Evolutionary conservation across 768 basidiomycete species (phyloP), one percentile per base, ranked within the genome.

Genomic region (Suillus placidus): DNA sequence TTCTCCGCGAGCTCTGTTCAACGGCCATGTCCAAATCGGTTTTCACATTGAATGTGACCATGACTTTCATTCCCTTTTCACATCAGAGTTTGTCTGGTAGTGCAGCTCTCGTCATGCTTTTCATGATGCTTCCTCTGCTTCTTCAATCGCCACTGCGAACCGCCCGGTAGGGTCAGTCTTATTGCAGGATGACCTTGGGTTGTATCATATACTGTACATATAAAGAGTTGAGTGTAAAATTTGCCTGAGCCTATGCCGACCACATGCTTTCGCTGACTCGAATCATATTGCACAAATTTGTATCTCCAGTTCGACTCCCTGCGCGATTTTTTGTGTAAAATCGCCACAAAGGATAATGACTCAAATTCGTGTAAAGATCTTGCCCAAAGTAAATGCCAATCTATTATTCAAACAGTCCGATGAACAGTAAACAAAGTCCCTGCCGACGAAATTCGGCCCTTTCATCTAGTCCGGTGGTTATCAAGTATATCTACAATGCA

Each of bases 21-120:
- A 37, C 37, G 1, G 80, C 74, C 0, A 84, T 42, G 47, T 83
- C 82, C 0, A 78, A 67, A 30, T 81, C 78, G 1, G 78, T 81
- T 30, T 80, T 73, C 3, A 82, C 65, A 56, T 82, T 83, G 57
- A 65, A 65, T 3, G 30, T 65, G 13, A 65, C 49, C 49, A 65
- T 62, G n/a, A 56, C 51, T 4, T 65, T 12, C 60, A 65, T 55
- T 26, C 38, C 49, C 8, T 54, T 32, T 14, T 20, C 43, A 37
- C 37, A 12, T 37, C 37, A 10, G 3, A 61, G 2, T 13, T 7
- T 34, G 7, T 35, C 13, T 12, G 32, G 18, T 6, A 62, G 34
- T 10, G 32, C 61, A n/a, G 14, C 61, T 8, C 20, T 52, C 18
- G 9, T 35, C 34, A 5, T 14, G 6, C 16, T 47, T 61, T 34